Conservation (phyloP, 1,139 yeast genomes). For the Magnusiomyces tetraspermus region DNA sequence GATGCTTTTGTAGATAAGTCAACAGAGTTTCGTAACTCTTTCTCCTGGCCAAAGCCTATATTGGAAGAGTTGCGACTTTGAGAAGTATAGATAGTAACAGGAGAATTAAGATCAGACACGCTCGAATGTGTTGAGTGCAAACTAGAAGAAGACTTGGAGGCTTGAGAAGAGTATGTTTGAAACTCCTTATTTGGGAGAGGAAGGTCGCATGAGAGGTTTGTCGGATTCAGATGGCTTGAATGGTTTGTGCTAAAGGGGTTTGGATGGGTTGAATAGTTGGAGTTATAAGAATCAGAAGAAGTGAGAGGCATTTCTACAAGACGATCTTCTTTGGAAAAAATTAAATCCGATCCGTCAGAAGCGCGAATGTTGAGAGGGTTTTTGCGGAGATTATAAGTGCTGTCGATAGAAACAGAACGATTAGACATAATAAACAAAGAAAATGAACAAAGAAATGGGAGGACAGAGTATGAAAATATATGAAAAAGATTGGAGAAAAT, state of each 20-base stretch:
- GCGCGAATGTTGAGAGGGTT: constrained; percentile 19
- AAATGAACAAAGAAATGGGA: neutral
- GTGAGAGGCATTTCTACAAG: constrained; percentile 11
- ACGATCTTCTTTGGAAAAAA: constrained; percentile 10
- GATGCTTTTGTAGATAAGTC: no score
- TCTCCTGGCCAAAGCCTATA: neutral
- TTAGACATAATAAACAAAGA: constrained; percentile 13
- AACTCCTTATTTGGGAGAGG: neutral
- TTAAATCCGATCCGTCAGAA: constrained; percentile 10
- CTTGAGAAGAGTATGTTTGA: neutral
- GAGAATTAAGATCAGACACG: neutral
- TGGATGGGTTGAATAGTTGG: neutral
- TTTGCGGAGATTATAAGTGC: constrained; percentile 20
- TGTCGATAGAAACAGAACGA: constrained; percentile 22
- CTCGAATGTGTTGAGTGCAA: neutral
- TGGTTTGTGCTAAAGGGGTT: neutral
- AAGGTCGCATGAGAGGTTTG: neutral
- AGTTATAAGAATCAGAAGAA: no score
- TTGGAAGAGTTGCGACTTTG: neutral
- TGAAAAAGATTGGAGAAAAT: no score
- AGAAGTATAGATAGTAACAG: neutral
- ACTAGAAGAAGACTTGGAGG: neutral
- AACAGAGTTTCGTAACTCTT: no score
- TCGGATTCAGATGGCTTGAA: neutral
- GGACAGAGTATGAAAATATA: neutral